Conservation (phyloP, 768 basidiomycete species). For the Clitopilus passeckerianus region DNA sequence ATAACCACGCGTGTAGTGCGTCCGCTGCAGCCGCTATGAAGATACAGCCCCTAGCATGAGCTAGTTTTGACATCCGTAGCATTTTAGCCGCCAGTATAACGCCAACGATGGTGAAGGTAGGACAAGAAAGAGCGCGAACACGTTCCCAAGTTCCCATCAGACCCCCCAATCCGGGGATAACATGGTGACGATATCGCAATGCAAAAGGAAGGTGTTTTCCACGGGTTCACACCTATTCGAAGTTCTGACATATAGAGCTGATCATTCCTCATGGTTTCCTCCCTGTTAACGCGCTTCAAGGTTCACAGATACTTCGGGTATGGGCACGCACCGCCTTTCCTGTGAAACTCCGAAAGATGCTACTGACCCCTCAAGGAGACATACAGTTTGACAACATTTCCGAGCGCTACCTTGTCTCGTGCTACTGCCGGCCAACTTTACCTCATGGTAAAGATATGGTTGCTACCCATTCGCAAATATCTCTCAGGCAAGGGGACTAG, state of each 20-base stretch:
- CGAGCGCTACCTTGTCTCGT: too few relatives aligned
- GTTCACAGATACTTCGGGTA: background rate
- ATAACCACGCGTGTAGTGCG: background rate
- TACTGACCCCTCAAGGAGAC: background rate
- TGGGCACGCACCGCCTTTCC: background rate
- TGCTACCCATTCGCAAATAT: too few relatives aligned
- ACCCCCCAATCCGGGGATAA: too few relatives aligned
- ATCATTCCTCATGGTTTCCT: background rate
- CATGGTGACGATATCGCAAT: too few relatives aligned
- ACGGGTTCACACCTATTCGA: too few relatives aligned
- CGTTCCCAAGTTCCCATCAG: too few relatives aligned
- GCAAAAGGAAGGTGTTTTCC: too few relatives aligned
- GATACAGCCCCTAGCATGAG: background rate
- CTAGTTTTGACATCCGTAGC: background rate
- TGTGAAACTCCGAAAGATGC: background rate
- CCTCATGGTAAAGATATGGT: too few relatives aligned
- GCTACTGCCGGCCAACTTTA: too few relatives aligned
- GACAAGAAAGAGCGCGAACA: background rate
- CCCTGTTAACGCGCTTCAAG: background rate
- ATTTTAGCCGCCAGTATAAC: background rate
- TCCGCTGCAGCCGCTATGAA: background rate
- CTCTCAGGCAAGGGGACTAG: too few relatives aligned
- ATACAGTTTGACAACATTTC: too few relatives aligned
- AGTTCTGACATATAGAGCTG: too few relatives aligned
- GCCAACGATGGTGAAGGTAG: background rate